Evolutionary conservation across 768 basidiomycete genomes (phyloP), one percentile per base, ranked within the genome.

Genomic region (Russula foetens): DNA sequence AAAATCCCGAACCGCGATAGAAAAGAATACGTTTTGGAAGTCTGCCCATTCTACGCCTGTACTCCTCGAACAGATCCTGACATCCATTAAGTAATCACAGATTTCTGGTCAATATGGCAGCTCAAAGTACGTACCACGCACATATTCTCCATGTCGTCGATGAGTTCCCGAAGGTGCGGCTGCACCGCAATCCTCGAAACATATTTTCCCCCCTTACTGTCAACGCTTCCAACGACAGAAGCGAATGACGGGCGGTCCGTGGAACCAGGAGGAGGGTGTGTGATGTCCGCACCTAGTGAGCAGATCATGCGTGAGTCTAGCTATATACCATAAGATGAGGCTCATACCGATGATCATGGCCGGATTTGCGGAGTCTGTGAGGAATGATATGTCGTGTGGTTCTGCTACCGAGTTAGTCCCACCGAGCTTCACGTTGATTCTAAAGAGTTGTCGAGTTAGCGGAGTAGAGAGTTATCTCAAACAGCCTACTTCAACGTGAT

Each of bases 381-480:
- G 74, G 11, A 80, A 78, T 0, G 79, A 75, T 1, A 86, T 84
- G 0, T 85, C 84, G 11, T 77, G 74, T 0, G 85, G 79, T 48
- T 88, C 84, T 0, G 88, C 88, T 23, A 92, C 75, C 3, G 81
- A 81, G 68, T 92, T 92, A 67, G 90, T 88, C 2, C 90, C 90
- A 11, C 90, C 90, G 0, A 91, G 76, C 69, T 91, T 91, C 21
- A 89, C 88, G 63, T 92, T 92, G 65, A 92, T 78, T 70, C 89
- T 91, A 61, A 23, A 15, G 28, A 58, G 17, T 11, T 11, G 9
- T 60, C 60, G 11, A 14, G 31, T 44, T 28, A 23, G 14, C 8
- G 26, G 39, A 55, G 58, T 38, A 46, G 21, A 58, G 7, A 12
- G 0, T 28, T 28, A 59, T 39, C 3, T 26, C 11, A 31, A 33